Evolutionary conservation across 1,284 basidiomycete species (phyloP).

Genomic region (Thecaphora thlaspeos): DNA sequence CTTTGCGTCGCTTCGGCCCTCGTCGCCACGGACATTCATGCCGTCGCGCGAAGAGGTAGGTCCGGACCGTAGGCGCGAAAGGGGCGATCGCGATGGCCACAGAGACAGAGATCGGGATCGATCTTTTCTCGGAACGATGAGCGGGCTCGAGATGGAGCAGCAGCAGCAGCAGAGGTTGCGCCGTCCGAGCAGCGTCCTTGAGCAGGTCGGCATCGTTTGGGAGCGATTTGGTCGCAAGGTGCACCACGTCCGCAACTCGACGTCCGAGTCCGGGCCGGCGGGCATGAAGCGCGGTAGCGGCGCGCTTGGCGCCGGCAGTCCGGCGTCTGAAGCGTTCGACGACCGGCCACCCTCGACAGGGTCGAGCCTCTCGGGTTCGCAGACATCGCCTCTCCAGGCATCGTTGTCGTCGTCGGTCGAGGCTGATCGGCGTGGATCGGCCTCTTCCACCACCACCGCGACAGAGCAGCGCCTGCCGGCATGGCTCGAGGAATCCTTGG

Average conservation of each 20-base stretch:
- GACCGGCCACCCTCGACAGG: not conserved
- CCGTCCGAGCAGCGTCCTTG: constrained; percentile 47
- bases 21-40: constrained; percentile 22
- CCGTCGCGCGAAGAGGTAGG: not conserved
- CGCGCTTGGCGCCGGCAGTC: not conserved
- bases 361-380: not conserved
- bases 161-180: constrained; percentile 15
- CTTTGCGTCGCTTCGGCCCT: constrained; percentile 33
- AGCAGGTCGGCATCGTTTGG: constrained; percentile 46
- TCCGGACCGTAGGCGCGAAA: not conserved
- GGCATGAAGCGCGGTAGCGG: not conserved
- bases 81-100: not conserved
- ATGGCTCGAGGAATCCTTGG: no score
- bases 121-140: not conserved
- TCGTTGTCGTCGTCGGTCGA: not conserved
- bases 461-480: not conserved
- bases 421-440: no score
- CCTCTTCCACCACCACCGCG: not conserved
- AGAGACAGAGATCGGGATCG: not conserved
- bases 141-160: not conserved
- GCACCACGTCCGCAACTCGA: constrained; percentile 22
- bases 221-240: constrained; percentile 45
- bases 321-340: not conserved
- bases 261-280: constrained; percentile 6
- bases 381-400: not conserved